A percentile compares a stretch with the other conserved stretches of the same genome.
Conservation (phyloP, 2,329 filamentous ascomycete genomes). For the Cadophora luteo-olivacea region DNA sequence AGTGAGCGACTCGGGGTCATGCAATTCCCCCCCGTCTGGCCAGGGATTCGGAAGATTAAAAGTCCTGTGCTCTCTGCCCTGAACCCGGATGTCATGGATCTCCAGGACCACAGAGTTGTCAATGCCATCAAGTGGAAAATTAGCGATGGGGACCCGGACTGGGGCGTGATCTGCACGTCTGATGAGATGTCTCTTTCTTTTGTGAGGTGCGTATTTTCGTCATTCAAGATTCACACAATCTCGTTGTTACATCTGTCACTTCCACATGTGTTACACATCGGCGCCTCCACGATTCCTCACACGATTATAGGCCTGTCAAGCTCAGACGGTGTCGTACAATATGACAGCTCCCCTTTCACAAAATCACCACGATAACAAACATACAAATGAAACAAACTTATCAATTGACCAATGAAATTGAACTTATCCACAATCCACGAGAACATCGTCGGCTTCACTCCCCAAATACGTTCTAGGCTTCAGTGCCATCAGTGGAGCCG, state of each 20-base stretch:
- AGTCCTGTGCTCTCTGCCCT: constrained; percentile 3
- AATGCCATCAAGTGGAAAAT: constrained; percentile 1
- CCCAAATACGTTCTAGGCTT: constrained; percentile 3
- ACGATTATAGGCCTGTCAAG: neutral
- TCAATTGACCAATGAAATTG: neutral
- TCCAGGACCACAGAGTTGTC: constrained; percentile 9
- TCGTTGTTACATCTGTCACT: constrained; percentile 8
- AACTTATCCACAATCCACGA: neutral
- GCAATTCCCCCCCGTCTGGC: constrained; percentile 1
- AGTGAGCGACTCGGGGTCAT: neutral
- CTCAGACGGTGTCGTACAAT: neutral
- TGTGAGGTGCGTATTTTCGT: neutral
- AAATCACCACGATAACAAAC: neutral
- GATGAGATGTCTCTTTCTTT: neutral
- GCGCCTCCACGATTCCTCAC: neutral
- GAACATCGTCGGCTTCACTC: constrained; percentile 12
- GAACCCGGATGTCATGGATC: constrained; percentile 5
- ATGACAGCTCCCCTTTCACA: neutral
- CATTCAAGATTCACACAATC: neutral
- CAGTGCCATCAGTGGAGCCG: constrained; percentile 7
- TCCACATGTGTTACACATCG: neutral
- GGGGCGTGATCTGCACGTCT: constrained; percentile 6
- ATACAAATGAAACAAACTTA: neutral
- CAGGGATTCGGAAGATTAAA: constrained; percentile 11
- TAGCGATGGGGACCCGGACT: constrained; percentile 2